Percentiles rank a stretch among this genome's conserved stretches.
These are phyloP conservation scores for Elsinoe fawcettii DNA, from an alignment of 2,329 filamentous ascomycete species.

Conservation along the genomic window DNA sequence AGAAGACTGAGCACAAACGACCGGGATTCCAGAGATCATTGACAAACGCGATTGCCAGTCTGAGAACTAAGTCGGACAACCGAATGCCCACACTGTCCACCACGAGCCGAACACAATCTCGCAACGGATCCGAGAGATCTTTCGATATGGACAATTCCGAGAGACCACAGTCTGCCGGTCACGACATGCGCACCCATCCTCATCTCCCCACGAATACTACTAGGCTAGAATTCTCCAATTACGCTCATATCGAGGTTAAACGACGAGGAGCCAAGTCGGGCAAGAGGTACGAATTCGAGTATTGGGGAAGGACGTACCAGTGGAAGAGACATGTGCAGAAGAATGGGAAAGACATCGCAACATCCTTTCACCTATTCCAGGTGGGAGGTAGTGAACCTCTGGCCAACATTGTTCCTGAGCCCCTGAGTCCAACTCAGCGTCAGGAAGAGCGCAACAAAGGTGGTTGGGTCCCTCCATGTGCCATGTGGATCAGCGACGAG, in stretches of 20 bases:
- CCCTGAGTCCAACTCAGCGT: conserved; percentile 61
- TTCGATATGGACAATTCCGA: conserved; percentile 32
- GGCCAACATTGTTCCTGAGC: conserved; percentile 79
- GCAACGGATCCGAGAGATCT: conserved; percentile 46
- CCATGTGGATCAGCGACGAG: conserved; percentile 80
- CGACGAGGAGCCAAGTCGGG: conserved; percentile 57
- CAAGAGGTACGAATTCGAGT: conserved; percentile 84
- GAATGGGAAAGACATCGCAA: conserved; percentile 53
- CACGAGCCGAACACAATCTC: conserved; percentile 48
- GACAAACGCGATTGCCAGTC: conserved; percentile 50
- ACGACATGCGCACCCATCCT: conserved; percentile 32
- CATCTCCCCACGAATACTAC: conserved; percentile 63
- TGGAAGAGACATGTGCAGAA: conserved; percentile 72
- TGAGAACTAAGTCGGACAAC: conserved; percentile 49
- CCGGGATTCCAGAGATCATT: conserved; percentile 51
- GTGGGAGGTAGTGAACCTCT: conserved; percentile 57
- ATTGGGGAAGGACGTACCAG: conserved; percentile 79
- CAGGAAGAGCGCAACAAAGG: conserved; percentile 67
- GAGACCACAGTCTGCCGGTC: conserved; percentile 29
- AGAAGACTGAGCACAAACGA: conserved; percentile 46
- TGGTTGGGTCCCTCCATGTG: conserved; percentile 83
- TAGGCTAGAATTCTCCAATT: conserved; percentile 94
- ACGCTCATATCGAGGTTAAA: conserved; percentile 79
- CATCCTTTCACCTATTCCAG: conserved; percentile 74
- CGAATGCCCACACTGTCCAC: conserved; percentile 36